A percentile compares a stretch with the other conserved stretches of the same genome.
phyloP scores from a whole-genome alignment of 202 grass and related monocot species.

The Setaria viridis region DNA sequence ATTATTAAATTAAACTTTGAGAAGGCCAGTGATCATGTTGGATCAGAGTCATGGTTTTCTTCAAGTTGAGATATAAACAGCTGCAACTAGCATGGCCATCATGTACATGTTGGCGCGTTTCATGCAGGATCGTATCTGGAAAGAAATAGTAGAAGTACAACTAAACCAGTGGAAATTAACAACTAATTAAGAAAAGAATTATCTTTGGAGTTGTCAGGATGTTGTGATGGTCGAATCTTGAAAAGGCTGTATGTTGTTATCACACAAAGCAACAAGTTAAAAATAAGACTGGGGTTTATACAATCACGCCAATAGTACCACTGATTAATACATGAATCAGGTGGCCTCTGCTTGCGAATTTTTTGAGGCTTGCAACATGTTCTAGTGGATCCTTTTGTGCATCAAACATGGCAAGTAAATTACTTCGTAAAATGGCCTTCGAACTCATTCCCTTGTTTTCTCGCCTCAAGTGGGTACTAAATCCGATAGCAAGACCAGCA shows the following conservation, averaged over 20 bases:
- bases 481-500: neutral
- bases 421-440: neutral
- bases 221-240: slow-evolving; percentile 2
- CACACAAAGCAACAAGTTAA: neutral
- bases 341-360: slow-evolving; percentile 11
- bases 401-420: slow-evolving; percentile 22
- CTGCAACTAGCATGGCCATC: slow-evolving; percentile 14
- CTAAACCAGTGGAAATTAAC: slow-evolving; percentile 38
- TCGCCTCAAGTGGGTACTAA: neutral
- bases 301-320: neutral
- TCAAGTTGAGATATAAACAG: slow-evolving; percentile 42
- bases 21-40: slow-evolving; percentile 8
- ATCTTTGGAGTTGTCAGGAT: slow-evolving; percentile 29
- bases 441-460: neutral
- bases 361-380: slow-evolving; percentile 21
- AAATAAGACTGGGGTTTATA: slow-evolving; percentile 23
- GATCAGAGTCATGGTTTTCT: slow-evolving; percentile 30
- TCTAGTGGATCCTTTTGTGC: slow-evolving; percentile 6
- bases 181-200: neutral
- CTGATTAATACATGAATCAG: slow-evolving; percentile 8
- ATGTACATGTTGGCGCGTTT: slow-evolving; percentile 33
- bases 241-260: neutral
- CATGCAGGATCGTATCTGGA: slow-evolving; percentile 25
- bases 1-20: neutral
- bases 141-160: slow-evolving; percentile 12